Percentiles rank a stretch among this genome's conserved stretches.
Conservation (phyloP, 208 protist species). For the Leishmania martiniquensis region DNA sequence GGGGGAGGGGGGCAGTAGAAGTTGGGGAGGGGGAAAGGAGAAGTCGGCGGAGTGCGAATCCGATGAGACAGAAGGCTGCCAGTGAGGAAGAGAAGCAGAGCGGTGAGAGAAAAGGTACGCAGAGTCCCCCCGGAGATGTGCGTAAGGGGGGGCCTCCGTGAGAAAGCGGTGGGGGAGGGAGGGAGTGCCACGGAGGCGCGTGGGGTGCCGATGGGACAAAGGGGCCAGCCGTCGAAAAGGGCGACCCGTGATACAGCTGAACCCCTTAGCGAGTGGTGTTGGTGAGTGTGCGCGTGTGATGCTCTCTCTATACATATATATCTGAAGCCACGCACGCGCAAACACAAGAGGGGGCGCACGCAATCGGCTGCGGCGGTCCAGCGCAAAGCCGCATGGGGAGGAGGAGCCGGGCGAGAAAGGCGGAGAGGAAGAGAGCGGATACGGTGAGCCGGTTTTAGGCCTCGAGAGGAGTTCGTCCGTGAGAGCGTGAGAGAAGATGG, state of each 20-base stretch:
- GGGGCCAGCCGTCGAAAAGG: constrained; percentile 5
- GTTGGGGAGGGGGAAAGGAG: too few relatives aligned
- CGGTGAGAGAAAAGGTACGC: not conserved
- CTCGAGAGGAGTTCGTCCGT: not conserved
- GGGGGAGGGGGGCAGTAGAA: too few relatives aligned
- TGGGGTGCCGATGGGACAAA: not conserved
- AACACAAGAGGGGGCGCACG: not conserved
- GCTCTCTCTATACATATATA: too few relatives aligned
- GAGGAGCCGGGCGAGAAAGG: not conserved
- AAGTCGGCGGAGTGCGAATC: not conserved
- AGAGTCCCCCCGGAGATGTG: not conserved
- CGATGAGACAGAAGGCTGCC: not conserved
- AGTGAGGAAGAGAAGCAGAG: not conserved
- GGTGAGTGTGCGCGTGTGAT: not conserved
- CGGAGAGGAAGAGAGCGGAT: constrained; percentile 17
- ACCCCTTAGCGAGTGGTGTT: not conserved
- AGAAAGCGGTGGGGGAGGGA: not conserved
- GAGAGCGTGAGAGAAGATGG: not conserved
- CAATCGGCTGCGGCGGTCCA: not conserved
- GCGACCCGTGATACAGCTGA: not conserved
- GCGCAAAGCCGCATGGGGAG: not conserved
- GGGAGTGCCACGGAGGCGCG: not conserved
- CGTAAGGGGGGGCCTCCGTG: not conserved
- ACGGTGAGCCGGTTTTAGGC: not conserved
- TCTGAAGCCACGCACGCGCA: constrained; percentile 2